Evolutionary conservation across 805 yeast genomes (phyloP), one percentile per base, ranked within the genome.

Genomic region (Suhomyces canberraensis): DNA sequence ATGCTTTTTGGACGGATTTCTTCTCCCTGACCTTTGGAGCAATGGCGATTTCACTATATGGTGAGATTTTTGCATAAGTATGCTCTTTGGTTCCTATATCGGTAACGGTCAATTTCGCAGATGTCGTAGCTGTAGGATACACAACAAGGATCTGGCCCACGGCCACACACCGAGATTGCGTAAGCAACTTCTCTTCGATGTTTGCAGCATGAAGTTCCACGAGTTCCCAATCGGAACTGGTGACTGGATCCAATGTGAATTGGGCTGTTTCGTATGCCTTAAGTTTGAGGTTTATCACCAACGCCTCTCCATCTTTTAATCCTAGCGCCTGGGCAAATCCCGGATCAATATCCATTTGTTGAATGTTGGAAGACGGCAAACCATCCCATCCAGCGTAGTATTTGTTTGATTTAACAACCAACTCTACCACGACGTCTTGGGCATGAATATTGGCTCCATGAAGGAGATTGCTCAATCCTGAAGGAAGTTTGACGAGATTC

Each of bases 221-320:
- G 18, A 86, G 64, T 46, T 90, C 97, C 97, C 97, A 91, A 54
- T 91, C 98, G 4, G 82, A 72, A 2, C 80, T 58, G 0, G 86
- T 71, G 14, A 75, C 60, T 0, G 98, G 98, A 50, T 86, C 96
- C 29, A 91, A 70, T 50, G 76, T 79, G 3, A 90, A 79, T 3
- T 79, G 76, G 4, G 69, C 64, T 1, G 88, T 78, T 27, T 60
- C 69, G n/a, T 73, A 76, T 37, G 56, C 58, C 25, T 75, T 66
- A 11, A 76, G 64, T 37, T 74, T 71, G 35, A 82, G 52, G 25
- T 61, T 66, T 26, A 84, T 41, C 2, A 62, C 56, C 14, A 61
- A 50, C 4, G 46, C 54, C 7, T 68, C 55, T 17, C 60, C 59
- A 25, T 78, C 81, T 3, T 48, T 36, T 4, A 86, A 50, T 0